These are phyloP conservation scores for Trichoderma cornu-damae DNA, from an alignment of 2,329 filamentous ascomycete species.

Conservation along the genomic window DNA sequence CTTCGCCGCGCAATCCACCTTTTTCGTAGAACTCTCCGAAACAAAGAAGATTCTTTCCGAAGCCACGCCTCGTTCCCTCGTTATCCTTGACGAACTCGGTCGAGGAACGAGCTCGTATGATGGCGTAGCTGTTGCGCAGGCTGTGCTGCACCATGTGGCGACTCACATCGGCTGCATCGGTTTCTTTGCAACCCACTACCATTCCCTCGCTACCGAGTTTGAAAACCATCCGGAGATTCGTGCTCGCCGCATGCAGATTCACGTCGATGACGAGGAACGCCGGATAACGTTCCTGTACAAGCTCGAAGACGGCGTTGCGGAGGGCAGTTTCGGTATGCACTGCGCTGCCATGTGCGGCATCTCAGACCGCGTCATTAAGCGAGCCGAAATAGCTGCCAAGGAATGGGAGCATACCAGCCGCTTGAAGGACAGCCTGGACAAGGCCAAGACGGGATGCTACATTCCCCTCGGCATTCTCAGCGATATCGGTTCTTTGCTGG, in stretches of 20 bases:
- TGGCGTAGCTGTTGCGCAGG: slow-evolving; percentile 91
- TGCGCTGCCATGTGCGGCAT: slow-evolving; percentile 99
- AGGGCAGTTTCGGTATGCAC: slow-evolving; percentile 98
- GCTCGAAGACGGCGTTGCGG: slow-evolving; percentile 86
- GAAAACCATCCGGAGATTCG: slow-evolving; percentile 80
- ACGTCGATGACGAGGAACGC: slow-evolving; percentile 77
- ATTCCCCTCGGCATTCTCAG: slow-evolving; percentile 82
- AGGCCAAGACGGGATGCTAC: slow-evolving; percentile 71
- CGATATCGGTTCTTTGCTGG: slow-evolving; percentile 74
- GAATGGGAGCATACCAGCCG: slow-evolving; percentile 95
- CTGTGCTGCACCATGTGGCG: slow-evolving; percentile 92
- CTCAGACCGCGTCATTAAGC: slow-evolving; percentile 70
- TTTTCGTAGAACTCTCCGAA: slow-evolving; percentile 95
- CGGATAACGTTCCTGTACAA: slow-evolving; percentile 97
- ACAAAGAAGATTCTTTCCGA: slow-evolving; percentile 97
- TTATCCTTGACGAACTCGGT: slow-evolving; percentile 94
- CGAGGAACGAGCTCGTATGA: slow-evolving; percentile 94
- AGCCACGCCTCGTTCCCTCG: slow-evolving; percentile 86
- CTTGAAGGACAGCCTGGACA: slow-evolving; percentile 81
- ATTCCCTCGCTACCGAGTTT: slow-evolving; percentile 88
- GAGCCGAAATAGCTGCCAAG: slow-evolving; percentile 80
- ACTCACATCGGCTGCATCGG: slow-evolving; percentile 89
- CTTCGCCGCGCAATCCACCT: slow-evolving; percentile 94
- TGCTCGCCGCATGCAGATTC: slow-evolving; percentile 86
- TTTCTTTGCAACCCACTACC: slow-evolving; percentile 98